Evolutionary conservation across 164 flowering plant genomes (phyloP).

Genomic region (Cinnamomum micranthum): DNA sequence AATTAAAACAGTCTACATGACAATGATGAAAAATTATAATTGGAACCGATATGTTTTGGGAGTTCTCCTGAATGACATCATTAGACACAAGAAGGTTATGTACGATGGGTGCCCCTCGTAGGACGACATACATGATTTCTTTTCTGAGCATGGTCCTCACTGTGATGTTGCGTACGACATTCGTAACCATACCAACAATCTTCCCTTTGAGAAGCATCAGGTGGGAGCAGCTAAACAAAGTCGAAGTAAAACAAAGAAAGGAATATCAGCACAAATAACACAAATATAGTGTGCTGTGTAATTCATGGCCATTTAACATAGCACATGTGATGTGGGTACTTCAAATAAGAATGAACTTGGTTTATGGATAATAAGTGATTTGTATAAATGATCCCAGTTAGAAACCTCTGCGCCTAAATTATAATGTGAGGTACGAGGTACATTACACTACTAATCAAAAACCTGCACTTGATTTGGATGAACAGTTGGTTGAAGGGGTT

Average conservation of each 20-base stretch:
- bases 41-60: no score
- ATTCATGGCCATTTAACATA: background rate
- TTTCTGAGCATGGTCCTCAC: slow-evolving; percentile 77
- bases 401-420: no score
- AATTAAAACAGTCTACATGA: no score
- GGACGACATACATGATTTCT: slow-evolving; percentile 93
- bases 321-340: background rate
- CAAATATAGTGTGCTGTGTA: background rate
- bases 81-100: background rate
- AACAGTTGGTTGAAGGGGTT: no score
- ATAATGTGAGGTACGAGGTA: no score
- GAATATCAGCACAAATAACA: background rate
- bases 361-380: no score
- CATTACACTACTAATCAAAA: no score
- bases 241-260: background rate
- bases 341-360: no score
- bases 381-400: no score
- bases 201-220: slow-evolving; percentile 58
- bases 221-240: slow-evolving; percentile 47
- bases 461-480: no score
- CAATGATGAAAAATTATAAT: no score
- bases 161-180: slow-evolving; percentile 91
- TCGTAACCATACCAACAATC: slow-evolving; percentile 93
- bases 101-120: slow-evolving; percentile 43
- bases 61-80: no score